These are phyloP conservation scores for Linum tenue DNA, from an alignment of 345 rosid species.

Conservation along the genomic window DNA sequence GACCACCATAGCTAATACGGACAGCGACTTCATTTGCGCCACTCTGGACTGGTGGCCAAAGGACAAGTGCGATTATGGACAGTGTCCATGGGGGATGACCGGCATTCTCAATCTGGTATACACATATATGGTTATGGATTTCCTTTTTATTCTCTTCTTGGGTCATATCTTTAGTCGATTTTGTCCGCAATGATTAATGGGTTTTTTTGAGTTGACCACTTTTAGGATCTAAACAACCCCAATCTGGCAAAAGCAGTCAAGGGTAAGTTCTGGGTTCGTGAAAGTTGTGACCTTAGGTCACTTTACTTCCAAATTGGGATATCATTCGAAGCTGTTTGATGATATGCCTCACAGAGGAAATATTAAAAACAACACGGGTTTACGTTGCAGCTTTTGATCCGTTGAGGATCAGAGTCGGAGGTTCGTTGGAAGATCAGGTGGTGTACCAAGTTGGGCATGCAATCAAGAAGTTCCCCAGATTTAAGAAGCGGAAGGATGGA, in stretches of 20 bases:
- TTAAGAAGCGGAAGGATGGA: slow-evolving; percentile 15
- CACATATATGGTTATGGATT: too few species aligned
- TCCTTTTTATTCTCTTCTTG: background rate
- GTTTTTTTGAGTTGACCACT: background rate
- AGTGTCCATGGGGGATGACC: slow-evolving; percentile 53
- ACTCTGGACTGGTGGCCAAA: slow-evolving; percentile 67
- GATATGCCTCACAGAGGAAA: background rate
- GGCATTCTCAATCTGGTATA: slow-evolving; percentile 44
- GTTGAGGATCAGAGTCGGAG: slow-evolving; percentile 40
- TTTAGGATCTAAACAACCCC: slow-evolving; percentile 41
- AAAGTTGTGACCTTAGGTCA: background rate
- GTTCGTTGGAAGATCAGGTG: slow-evolving; percentile 46
- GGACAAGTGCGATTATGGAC: slow-evolving; percentile 43
- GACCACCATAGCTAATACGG: slow-evolving; percentile 34
- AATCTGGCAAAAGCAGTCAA: slow-evolving; percentile 40
- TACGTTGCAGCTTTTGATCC: slow-evolving; percentile 33
- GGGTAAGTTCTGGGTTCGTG: slow-evolving; percentile 23
- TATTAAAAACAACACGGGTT: background rate
- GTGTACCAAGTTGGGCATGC: slow-evolving; percentile 32
- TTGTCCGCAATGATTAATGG: background rate
- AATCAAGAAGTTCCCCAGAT: slow-evolving; percentile 21
- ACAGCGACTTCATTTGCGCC: slow-evolving; percentile 44
- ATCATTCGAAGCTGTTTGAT: background rate
- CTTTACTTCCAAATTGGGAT: background rate
- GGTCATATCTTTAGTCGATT: background rate